Percentiles rank a stretch among this genome's conserved stretches.
Conservation (phyloP, 176 grass and related monocot genomes). For the Calamus simplicifolius region DNA sequence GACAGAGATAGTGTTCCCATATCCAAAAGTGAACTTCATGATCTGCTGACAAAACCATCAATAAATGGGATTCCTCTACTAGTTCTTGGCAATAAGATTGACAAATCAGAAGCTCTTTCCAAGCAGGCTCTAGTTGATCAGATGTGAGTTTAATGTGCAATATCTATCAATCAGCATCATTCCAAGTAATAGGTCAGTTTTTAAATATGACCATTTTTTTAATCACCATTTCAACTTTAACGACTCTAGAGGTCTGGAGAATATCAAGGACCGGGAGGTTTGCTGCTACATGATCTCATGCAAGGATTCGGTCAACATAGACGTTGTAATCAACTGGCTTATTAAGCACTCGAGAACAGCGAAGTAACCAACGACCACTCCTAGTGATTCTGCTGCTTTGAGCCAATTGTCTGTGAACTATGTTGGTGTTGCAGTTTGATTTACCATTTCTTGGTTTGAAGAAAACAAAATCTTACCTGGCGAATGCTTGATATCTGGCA, state of each 20-base stretch:
- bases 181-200: no score
- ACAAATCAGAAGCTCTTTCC: slow-evolving; percentile 90
- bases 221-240: no score
- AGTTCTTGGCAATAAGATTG: slow-evolving; percentile 95
- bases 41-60: slow-evolving; percentile 74
- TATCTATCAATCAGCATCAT: no score
- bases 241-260: slow-evolving; percentile 47
- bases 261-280: slow-evolving; percentile 76
- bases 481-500: no score
- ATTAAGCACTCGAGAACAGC: slow-evolving; percentile 95
- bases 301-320: slow-evolving; percentile 97
- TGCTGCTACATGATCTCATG: slow-evolving; percentile 97
- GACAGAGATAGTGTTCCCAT: slow-evolving; percentile 79
- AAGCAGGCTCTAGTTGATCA: slow-evolving; percentile 77
- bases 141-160: slow-evolving; percentile 42
- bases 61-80: slow-evolving; percentile 79
- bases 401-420: slow-evolving; percentile 26
- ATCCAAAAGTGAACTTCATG: slow-evolving; percentile 89
- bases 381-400: slow-evolving; percentile 16
- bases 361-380: slow-evolving; percentile 22
- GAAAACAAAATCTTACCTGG: no score
- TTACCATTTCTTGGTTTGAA: no score
- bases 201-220: no score
- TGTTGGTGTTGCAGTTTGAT: slow-evolving; percentile 21
- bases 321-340: slow-evolving; percentile 84